phyloP scores from a whole-genome alignment of 2,329 filamentous ascomycete genomes.

The Rhynchosporium secalis region DNA sequence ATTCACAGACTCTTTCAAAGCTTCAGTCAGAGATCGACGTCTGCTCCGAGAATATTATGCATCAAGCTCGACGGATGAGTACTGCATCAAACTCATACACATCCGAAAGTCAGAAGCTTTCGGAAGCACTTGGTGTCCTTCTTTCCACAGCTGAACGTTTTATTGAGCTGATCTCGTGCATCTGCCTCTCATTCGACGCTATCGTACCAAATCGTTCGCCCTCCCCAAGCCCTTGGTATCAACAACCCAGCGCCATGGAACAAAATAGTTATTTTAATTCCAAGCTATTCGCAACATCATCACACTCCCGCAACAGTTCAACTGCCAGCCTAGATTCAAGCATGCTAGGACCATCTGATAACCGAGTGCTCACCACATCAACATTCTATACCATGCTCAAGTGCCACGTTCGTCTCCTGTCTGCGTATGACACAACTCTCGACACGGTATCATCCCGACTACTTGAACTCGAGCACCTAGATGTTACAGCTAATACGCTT shows the following conservation, averaged over 20 bases:
- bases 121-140: conserved; percentile 18
- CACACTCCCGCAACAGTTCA: conserved; percentile 4
- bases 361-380: conserved; percentile 12
- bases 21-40: conserved; percentile 20
- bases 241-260: conserved; percentile 14
- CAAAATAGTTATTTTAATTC: conserved; percentile 15
- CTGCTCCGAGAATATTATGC: conserved; percentile 19
- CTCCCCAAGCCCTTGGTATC: conserved; percentile 14
- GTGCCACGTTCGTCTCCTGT: conserved; percentile 20
- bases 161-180: conserved; percentile 19
- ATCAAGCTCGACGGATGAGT: conserved; percentile 19
- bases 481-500: conserved; percentile 11
- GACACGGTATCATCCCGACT: conserved; percentile 21
- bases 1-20: conserved; percentile 19
- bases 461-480: conserved; percentile 16
- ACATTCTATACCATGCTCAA: conserved; percentile 23
- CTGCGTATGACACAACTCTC: conserved; percentile 21
- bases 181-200: conserved; percentile 18
- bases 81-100: conserved; percentile 16
- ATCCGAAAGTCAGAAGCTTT: conserved; percentile 18
- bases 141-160: conserved; percentile 20
- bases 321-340: conserved; percentile 14
- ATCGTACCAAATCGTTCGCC: conserved; percentile 16
- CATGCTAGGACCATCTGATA: conserved; percentile 5
- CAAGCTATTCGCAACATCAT: conserved; percentile 9